Percentiles rank a stretch among this genome's conserved stretches.
Conservation (phyloP, 2,329 filamentous ascomycete genomes). For the Colletotrichum chlorophyti region DNA sequence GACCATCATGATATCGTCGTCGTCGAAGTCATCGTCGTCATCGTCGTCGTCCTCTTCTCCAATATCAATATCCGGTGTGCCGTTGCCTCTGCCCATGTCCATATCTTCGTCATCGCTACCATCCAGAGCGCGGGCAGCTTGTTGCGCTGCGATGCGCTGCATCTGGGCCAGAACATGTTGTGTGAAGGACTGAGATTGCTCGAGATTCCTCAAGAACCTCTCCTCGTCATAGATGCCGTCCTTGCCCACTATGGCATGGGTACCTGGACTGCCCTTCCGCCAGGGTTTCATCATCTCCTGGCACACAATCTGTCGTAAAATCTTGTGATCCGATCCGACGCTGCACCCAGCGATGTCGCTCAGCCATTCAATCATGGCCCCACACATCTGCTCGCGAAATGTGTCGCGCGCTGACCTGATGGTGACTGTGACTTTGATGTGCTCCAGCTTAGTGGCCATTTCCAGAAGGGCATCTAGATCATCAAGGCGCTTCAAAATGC, state of each 20-base stretch:
- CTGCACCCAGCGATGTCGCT: slow-evolving; percentile 90
- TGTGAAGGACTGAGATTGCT: slow-evolving; percentile 42
- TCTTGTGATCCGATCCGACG: slow-evolving; percentile 78
- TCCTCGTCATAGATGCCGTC: slow-evolving; percentile 85
- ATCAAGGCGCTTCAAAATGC: slow-evolving; percentile 77
- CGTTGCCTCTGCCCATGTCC: slow-evolving; percentile 32
- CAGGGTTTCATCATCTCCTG: slow-evolving; percentile 90
- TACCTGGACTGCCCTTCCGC: slow-evolving; percentile 84
- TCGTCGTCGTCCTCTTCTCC: slow-evolving; percentile 37
- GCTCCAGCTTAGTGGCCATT: slow-evolving; percentile 87
- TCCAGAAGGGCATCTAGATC: slow-evolving; percentile 76
- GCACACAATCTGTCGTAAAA: slow-evolving; percentile 83
- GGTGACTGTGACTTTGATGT: slow-evolving; percentile 95
- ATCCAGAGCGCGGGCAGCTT: slow-evolving; percentile 44
- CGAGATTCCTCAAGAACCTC: slow-evolving; percentile 58
- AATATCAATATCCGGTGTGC: slow-evolving; percentile 26
- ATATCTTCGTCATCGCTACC: slow-evolving; percentile 42
- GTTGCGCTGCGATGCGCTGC: slow-evolving; percentile 31
- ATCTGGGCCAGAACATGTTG: slow-evolving; percentile 42
- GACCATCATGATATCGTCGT: slow-evolving; percentile 66
- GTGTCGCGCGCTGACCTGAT: slow-evolving; percentile 93
- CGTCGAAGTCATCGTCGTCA: slow-evolving; percentile 54
- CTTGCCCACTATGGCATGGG: slow-evolving; percentile 78
- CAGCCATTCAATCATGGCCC: slow-evolving; percentile 96
- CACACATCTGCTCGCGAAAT: slow-evolving; percentile 98